Evolutionary conservation across 2,329 filamentous ascomycete genomes (phyloP).

Genomic region (Ophiocordyceps camponoti-rufipedis): DNA sequence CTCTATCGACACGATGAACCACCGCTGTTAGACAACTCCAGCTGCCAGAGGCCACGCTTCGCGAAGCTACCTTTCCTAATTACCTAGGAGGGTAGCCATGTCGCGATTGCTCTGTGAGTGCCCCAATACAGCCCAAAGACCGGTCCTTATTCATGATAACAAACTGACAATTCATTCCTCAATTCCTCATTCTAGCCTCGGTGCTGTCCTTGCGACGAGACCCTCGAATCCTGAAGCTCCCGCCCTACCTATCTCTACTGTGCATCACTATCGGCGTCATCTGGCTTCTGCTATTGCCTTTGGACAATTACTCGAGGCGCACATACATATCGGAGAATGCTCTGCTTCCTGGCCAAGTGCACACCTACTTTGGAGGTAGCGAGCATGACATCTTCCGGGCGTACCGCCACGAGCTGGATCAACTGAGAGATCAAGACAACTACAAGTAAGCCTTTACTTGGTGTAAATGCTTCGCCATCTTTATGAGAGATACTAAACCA

Average conservation of each 20-base stretch:
- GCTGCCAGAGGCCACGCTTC: background rate
- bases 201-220: slow-evolving; percentile 59
- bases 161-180: background rate
- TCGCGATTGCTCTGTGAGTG: slow-evolving; percentile 34
- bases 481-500: background rate
- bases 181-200: slow-evolving; percentile 24
- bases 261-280: slow-evolving; percentile 71
- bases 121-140: background rate
- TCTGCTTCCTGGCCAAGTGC: slow-evolving; percentile 83
- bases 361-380: slow-evolving; percentile 92
- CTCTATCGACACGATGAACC: no score
- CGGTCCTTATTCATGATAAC: no score
- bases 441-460: slow-evolving; percentile 23
- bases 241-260: slow-evolving; percentile 71
- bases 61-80: background rate
- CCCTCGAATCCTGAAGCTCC: slow-evolving; percentile 63
- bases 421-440: slow-evolving; percentile 34
- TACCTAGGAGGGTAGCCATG: slow-evolving; percentile 16
- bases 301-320: slow-evolving; percentile 75
- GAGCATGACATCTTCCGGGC: slow-evolving; percentile 90
- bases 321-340: slow-evolving; percentile 98
- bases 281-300: slow-evolving; percentile 79
- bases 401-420: slow-evolving; percentile 68
- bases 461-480: background rate
- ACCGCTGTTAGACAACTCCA: background rate